A percentile compares a stretch with the other conserved stretches of the same genome.
These are phyloP conservation scores for Rhodotorula diobovata DNA, from an alignment of 768 basidiomycete genomes.

Conservation along the genomic window DNA sequence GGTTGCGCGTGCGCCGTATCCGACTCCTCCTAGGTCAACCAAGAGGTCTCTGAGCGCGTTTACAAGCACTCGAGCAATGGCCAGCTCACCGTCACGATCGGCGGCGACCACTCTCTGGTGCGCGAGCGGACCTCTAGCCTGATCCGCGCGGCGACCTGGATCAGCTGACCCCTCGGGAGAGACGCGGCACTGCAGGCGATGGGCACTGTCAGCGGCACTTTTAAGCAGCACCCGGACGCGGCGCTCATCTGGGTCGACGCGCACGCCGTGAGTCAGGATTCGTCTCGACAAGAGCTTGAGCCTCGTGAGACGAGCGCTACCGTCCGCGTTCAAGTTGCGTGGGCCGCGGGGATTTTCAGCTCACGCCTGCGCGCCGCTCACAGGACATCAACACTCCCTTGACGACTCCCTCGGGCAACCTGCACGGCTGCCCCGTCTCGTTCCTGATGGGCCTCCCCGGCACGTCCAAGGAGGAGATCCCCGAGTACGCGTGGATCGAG, in stretches of 20 bases:
- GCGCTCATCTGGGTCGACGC: constrained; percentile 96
- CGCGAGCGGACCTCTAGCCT: constrained; percentile 41
- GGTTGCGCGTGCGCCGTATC: too few species aligned
- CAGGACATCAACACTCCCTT: constrained; percentile 84
- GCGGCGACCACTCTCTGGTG: constrained; percentile 92
- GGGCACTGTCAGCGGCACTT: constrained; percentile 88
- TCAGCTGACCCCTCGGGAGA: too few species aligned
- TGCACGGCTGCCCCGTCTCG: constrained; percentile 97
- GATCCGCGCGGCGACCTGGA: too few species aligned
- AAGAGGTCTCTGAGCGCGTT: constrained; percentile 74
- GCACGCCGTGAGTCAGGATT: constrained; percentile 48
- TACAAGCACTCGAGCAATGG: constrained; percentile 70
- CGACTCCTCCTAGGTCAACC: constrained; percentile 54
- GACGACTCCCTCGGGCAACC: constrained; percentile 76
- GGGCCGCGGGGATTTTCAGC: not conserved
- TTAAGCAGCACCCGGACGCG: constrained; percentile 55
- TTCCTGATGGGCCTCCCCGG: constrained; percentile 68
- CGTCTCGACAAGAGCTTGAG: not conserved
- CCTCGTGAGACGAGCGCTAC: not conserved
- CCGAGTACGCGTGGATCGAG: constrained; percentile 50
- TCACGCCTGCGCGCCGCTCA: not conserved
- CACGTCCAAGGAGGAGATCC: constrained; percentile 47
- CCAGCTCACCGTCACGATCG: constrained; percentile 79
- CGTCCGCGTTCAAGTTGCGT: not conserved
- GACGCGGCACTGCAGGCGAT: constrained; percentile 56